Evolutionary conservation across 306 rosid species (phyloP), one percentile per base, ranked within the genome.

Genomic region (Biancaea sappan): DNA sequence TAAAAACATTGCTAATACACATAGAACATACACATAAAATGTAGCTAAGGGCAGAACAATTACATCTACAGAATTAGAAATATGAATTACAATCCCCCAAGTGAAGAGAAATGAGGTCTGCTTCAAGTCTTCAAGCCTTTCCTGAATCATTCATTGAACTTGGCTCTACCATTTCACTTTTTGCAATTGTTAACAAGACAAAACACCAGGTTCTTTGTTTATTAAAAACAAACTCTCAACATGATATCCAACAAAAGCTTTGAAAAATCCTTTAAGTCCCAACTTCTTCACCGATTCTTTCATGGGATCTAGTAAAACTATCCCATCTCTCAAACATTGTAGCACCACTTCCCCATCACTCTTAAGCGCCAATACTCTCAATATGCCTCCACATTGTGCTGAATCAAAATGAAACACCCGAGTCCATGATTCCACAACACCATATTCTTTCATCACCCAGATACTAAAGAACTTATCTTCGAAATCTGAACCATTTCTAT

Each of bases 381-480:
- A 31, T 10, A 68, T 15, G 12, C 11, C 10, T 4, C 41, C 31
- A 19, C 2, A 4, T 6, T 10, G 0, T 31, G 4, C 1, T 7
- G 40, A 7, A 69, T 13, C 1, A 13, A 5, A 14, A 25, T 22
- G 21, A 3, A 34, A 66, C 54, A 43, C 54, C 26, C 13, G n/a
- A 14, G 14, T 2, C 52, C 71, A 66, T 41, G 44, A 60, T 1
- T 59, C 43, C 21, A 18, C 26, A 50, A 21, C 12, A 19, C 56
- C 56, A 50, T 50, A 50, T 13, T 57, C 63, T 60, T 60, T 60
- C 66, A 60, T 60, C 43, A 32, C 6, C 66, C 66, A 60, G 2
- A 60, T 1, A 1, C 25, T n/a, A 29, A n/a, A 0, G 43, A n/a
- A 60, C n/a, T 60, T 54, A 25, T 22, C 71, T 22, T 21, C 35